Conservation (phyloP, 345 rosid species). For the Hibiscus mutabilis region DNA sequence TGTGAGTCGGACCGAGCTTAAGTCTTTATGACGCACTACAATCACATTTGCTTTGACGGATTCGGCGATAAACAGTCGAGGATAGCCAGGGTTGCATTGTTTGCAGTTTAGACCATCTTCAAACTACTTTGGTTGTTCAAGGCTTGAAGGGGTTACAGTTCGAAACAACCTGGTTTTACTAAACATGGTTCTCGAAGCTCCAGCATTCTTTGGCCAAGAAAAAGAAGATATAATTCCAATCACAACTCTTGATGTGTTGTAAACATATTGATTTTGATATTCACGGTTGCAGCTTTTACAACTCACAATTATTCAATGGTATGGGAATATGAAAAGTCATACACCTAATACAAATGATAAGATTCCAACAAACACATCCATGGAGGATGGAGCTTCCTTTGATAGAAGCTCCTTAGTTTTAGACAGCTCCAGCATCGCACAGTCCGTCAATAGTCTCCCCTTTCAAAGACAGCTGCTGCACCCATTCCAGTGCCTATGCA, state of each 20-base stretch:
- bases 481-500: slow-evolving; percentile 95
- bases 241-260: neutral
- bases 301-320: neutral
- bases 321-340: neutral
- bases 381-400: slow-evolving; percentile 26
- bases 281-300: no score
- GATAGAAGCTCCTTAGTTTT: slow-evolving; percentile 18
- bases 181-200: neutral
- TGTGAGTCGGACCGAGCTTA: no score
- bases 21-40: no score
- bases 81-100: neutral
- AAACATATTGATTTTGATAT: neutral
- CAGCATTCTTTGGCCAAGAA: neutral
- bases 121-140: no score
- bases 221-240: no score
- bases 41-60: neutral
- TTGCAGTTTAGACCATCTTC: neutral
- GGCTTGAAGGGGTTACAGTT: neutral
- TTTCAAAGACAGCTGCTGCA: slow-evolving; percentile 84
- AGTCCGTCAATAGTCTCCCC: slow-evolving; percentile 64
- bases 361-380: slow-evolving; percentile 7
- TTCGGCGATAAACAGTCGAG: neutral
- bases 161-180: neutral
- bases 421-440: slow-evolving; percentile 29
- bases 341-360: neutral